Conservation (phyloP, 768 basidiomycete genomes). For the Phylloporus arenicola region DNA sequence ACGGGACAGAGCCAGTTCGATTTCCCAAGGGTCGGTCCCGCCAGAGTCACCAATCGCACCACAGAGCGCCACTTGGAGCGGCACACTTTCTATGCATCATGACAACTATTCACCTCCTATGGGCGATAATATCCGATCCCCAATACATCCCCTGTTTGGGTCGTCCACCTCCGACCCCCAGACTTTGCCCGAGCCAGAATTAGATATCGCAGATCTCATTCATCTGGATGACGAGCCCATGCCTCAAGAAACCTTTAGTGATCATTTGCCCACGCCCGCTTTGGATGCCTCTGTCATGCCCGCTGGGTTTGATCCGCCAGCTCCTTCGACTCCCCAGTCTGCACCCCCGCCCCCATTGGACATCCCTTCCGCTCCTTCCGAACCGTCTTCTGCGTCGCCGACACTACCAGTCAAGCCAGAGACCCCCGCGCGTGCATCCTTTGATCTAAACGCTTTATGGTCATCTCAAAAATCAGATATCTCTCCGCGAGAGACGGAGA, state of each 20-base stretch:
- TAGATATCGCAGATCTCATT: conserved; percentile 71
- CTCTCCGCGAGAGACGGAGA: conserved; percentile 12
- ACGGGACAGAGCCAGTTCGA: conserved; percentile 47
- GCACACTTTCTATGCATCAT: conserved; percentile 44
- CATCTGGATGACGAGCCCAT: conserved; percentile 64
- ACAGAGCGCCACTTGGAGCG: conserved; percentile 53
- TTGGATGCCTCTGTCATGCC: conserved; percentile 11
- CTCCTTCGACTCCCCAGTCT: neutral
- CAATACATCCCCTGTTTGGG: conserved; percentile 33
- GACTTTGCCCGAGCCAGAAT: conserved; percentile 48
- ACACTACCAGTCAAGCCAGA: conserved; percentile 36
- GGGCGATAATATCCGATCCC: conserved; percentile 22
- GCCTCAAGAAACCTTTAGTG: conserved; percentile 30
- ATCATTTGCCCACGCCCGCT: conserved; percentile 15
- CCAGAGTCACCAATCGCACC: conserved; percentile 64
- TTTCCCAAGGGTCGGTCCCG: conserved; percentile 49
- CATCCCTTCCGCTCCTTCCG: conserved; percentile 44
- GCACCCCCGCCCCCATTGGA: conserved; percentile 9
- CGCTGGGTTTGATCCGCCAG: conserved; percentile 4
- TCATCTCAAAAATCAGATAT: conserved; percentile 39
- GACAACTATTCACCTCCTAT: conserved; percentile 24
- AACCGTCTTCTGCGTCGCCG: conserved; percentile 21
- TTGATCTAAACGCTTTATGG: conserved; percentile 74
- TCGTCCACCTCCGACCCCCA: conserved; percentile 38
- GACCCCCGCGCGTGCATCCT: conserved; percentile 46